A percentile compares a stretch with the other conserved stretches of the same genome.
Conservation (phyloP, 2,329 filamentous ascomycete genomes). For the Teratosphaeria destructans region DNA sequence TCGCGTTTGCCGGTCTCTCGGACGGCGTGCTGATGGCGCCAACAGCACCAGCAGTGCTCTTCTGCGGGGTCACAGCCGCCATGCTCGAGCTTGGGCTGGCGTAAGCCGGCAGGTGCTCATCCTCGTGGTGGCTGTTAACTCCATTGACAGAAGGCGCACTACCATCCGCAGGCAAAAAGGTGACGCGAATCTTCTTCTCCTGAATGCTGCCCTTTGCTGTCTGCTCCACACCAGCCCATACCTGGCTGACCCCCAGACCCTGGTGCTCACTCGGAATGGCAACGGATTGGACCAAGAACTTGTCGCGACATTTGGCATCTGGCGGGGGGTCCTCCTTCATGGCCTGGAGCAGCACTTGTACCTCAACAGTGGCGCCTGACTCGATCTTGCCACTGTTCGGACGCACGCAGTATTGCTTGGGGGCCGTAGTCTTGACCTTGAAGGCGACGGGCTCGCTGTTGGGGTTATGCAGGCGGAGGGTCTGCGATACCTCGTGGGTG, state of each 20-base stretch:
- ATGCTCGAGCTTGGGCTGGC: slow-evolving; percentile 42
- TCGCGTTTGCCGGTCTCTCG: slow-evolving; percentile 21
- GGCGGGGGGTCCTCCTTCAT: slow-evolving; percentile 90
- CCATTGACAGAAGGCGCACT: slow-evolving; percentile 10
- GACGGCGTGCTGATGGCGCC: slow-evolving; percentile 24
- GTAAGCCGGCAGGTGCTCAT: slow-evolving; percentile 42
- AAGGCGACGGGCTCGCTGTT: slow-evolving; percentile 51
- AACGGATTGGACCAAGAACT: slow-evolving; percentile 93
- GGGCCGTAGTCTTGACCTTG: slow-evolving; percentile 95
- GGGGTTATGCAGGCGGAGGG: slow-evolving; percentile 48
- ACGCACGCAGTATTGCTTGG: slow-evolving; percentile 97
- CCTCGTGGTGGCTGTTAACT: slow-evolving; percentile 19
- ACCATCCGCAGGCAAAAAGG: slow-evolving; percentile 61
- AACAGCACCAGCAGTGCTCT: slow-evolving; percentile 14
- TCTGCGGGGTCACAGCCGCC: slow-evolving; percentile 38
- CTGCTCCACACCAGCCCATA: slow-evolving; percentile 67
- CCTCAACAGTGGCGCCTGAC: slow-evolving; percentile 78
- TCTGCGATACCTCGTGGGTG: slow-evolving; percentile 53
- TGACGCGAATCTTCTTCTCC: slow-evolving; percentile 92
- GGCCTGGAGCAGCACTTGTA: slow-evolving; percentile 93
- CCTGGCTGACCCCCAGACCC: slow-evolving; percentile 65
- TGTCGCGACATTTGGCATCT: slow-evolving; percentile 89
- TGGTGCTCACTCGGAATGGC: slow-evolving; percentile 75
- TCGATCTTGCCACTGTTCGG: slow-evolving; percentile 96
- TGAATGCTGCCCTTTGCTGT: slow-evolving; percentile 66